Base-by-base conservation (phyloP, 1,284 basidiomycete genomes). In the Pseudozyma tsukubaensis region DNA sequence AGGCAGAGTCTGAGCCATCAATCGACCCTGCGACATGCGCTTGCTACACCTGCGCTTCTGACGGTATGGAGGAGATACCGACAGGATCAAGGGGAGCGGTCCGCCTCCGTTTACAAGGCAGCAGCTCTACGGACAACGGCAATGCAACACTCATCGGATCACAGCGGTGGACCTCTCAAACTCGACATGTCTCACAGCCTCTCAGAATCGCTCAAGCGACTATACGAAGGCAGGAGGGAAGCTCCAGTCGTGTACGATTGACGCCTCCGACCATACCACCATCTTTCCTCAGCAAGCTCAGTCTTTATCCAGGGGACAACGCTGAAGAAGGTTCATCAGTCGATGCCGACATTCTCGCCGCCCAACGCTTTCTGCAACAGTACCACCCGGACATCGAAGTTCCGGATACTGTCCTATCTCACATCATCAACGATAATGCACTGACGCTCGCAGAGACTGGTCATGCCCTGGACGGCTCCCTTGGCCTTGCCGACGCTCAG, bases 331-430 rank as follows among this genome's bases (percentile, higher is more conserved):
- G 57, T 39, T 61, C 65, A 21, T 70, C 67, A 29, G 39, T 66
- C 47, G 71, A 73, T 42, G 65, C 65, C 45, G 61, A 60, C 58
- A 64, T 68, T 18, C 24, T 68, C n/a, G 45, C 65, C 37, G 71
- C 71, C 2, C 60, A 65, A 34, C 54, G 29, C 35, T 68, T 61
- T 21, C 18, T 73, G 32, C 60, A 49, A 16, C 57, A 54, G 9
- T 34, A 49, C n/a, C 48, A 68, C 43, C 53, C 61, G 3, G 61
- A 69, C 21, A 19, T 73, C 32, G 71, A 73, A 13, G 45, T 73
- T 8, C 71, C 71, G 1, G 59, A 68, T n/a, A 19, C 44, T 18
- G 14, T 73, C 4, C 54, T 68, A 3, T 59, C 71, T 3, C 21
- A 62, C 5, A 13, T 59, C 48, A 61, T 73, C 18, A 24, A 43